Conservation (phyloP, 148 eudicot species). For the Simmondsia chinensis region DNA sequence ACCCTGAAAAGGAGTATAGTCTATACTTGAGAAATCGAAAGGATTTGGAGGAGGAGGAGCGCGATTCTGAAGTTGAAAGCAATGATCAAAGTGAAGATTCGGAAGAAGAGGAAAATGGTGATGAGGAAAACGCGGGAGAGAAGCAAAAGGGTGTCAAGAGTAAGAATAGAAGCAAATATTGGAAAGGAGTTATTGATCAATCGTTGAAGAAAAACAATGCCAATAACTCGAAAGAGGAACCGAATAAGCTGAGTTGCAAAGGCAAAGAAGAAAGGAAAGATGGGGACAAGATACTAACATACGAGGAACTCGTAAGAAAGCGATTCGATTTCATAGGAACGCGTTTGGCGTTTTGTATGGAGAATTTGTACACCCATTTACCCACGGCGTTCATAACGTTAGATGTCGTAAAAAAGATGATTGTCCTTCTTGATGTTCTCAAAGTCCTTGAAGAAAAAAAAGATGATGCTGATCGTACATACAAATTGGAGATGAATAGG, state of each 20-base stretch:
- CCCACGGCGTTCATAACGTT: slow-evolving; percentile 33
- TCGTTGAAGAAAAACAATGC: not conserved
- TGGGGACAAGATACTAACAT: slow-evolving; percentile 2
- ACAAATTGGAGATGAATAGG: slow-evolving; percentile 3
- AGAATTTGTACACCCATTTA: slow-evolving; percentile 41
- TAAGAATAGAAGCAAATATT: not conserved
- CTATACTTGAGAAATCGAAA: slow-evolving; percentile 15
- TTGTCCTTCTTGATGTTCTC: slow-evolving; percentile 16
- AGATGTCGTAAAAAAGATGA: slow-evolving; percentile 22
- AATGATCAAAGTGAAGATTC: not conserved
- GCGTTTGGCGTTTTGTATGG: slow-evolving; percentile 10
- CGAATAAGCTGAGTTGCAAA: not conserved
- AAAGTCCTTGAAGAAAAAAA: slow-evolving; percentile 10
- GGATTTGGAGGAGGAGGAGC: not conserved
- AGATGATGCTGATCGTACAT: not conserved
- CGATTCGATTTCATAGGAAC: slow-evolving; percentile 14
- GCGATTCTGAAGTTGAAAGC: not conserved
- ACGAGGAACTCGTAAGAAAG: slow-evolving; percentile 13
- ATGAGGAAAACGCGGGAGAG: not conserved
- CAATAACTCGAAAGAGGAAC: not conserved
- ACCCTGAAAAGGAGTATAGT: slow-evolving; percentile 26
- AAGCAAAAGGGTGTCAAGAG: not conserved
- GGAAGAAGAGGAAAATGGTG: not conserved
- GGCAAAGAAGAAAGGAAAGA: not conserved
- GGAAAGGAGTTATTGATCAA: not conserved